These are phyloP conservation scores for Fonsecaea pedrosoi DNA, from an alignment of 2,329 filamentous ascomycete species.

Conservation along the genomic window DNA sequence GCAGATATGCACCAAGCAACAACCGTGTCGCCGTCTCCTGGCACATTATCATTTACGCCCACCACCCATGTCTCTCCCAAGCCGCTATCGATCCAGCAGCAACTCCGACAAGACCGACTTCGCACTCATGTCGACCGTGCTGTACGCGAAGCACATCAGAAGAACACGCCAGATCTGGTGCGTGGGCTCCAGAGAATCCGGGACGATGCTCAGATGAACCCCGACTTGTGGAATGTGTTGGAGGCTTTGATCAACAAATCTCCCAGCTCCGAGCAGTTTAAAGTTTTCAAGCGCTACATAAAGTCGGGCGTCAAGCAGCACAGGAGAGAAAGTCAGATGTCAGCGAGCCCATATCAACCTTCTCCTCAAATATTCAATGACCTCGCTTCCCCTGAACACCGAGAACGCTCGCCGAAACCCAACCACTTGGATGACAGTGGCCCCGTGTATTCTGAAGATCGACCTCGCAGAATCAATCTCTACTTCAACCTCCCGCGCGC, in stretches of 20 bases:
- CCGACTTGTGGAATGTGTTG: constrained; percentile 37
- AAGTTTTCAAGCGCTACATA: constrained; percentile 40
- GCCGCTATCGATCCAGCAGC: constrained; percentile 38
- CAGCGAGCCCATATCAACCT: constrained; percentile 29
- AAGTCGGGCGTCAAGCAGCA: constrained; percentile 39
- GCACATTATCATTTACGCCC: constrained; percentile 29
- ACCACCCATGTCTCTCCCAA: constrained; percentile 29
- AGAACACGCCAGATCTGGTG: constrained; percentile 34
- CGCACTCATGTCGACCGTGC: constrained; percentile 35
- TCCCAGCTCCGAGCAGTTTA: constrained; percentile 37
- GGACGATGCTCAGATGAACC: constrained; percentile 33
- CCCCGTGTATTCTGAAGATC: constrained; percentile 17
- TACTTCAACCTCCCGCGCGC: constrained; percentile 23
- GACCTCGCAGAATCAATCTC: constrained; percentile 22
- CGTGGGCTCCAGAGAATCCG: constrained; percentile 35
- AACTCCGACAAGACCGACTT: constrained; percentile 38
- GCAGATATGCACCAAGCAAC: constrained; percentile 33
- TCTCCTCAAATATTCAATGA: constrained; percentile 26
- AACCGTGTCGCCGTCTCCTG: constrained; percentile 30
- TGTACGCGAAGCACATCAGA: constrained; percentile 34
- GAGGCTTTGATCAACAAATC: constrained; percentile 38
- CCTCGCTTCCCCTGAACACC: constrained; percentile 21
- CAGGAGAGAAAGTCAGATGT: constrained; percentile 32
- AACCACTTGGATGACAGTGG: constrained; percentile 6
- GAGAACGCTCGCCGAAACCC: constrained; percentile 15